Evolutionary conservation across 768 basidiomycete genomes (phyloP), one percentile per base, ranked within the genome.

Genomic region (Lanmaoa rubissima): DNA sequence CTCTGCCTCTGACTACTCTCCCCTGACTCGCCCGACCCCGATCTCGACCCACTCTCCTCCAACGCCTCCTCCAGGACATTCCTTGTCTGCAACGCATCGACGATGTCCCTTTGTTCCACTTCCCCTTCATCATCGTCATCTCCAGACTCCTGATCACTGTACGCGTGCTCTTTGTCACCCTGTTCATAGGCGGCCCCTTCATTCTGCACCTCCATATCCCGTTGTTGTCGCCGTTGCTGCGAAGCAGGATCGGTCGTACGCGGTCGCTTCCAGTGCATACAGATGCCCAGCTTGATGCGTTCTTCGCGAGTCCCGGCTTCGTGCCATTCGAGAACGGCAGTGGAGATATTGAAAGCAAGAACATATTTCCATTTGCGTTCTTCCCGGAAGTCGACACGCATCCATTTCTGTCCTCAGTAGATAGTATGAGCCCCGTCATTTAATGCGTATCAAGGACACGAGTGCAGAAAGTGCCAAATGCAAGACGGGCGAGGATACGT

Each of bases 331-430:
- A 91, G 80, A 21, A 94, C 88, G 26, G 91, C 82, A 32, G 83
- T 85, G 1, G 92, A 89, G 31, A 99, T 71, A 56, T 87, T 87
- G 67, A 87, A 88, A 0, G 97, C 96, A 28, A 92, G 68, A 2
- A 87, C 86, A 42, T 89, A 74, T 71, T 98, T 98, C 94, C 94
- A 98, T 64, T 82, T 85, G 40, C 91, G 80, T 67, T 99, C 97
- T 72, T 98, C 95, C 19, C 91, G 86, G 62, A 97, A 98, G 69
- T 99, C 97, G 38, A 83, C 83, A 28, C 92, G 89, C 84, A 99
- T 88, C 97, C 97, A 99, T 83, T 89, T 92, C 95, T 94, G 61
- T 48, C 39, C 21, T 53, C 16, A 36, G 59, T 46, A 49, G 46
- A 43, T 36, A 24, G n/a, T 46, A 50, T 65, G 43, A 69, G 67